Evolutionary conservation across 129 eudicot species (phyloP), one percentile per base, ranked within the genome.

Genomic region (Ambrosia artemisiifolia): DNA sequence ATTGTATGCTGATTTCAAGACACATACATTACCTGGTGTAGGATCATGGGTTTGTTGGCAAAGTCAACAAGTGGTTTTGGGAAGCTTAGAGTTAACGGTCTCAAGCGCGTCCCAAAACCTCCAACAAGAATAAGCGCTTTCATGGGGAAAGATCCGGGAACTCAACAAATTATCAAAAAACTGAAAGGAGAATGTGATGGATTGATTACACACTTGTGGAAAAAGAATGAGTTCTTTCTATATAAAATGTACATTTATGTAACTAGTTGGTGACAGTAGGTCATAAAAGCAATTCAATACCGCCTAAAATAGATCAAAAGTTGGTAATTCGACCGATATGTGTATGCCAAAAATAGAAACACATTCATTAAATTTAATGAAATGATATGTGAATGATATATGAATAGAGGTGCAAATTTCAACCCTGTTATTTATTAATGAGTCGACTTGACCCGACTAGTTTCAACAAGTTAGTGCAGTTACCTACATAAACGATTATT

Each of bases 81-180:
- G 36, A 87, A 54, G 51, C 91, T 91, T 13, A 87, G 83, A 20
- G 91, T 91, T 81, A 87, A 77, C 4, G 95, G 96, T 83, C 95
- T 89, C 92, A 92, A 79, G 49, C 96, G 86, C 7, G 98, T 93
- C 42, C 98, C 98, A 65, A 89, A 87, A 0, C 98, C 98, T 71
- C 98, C 98, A 85, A 93, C 96, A 75, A 93, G 98, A 80, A 93
- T 89, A 40, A 93, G 86, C n/a, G 98, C 98, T 87, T 92, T 92
- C 98, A 93, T 86, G 75, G 63, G 71, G 48, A 53, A 56, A 18
- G 76, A 48, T 70, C 71, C 85, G 35, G 16, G 10, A 5, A 24
- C n/a, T 6, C 36, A 42, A 64, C 40, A 61, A 70, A 28, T 60
- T 49, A 36, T 18, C 60, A n/a, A 48, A 63, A 50, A 11, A 43